Evolutionary conservation across 2,329 filamentous ascomycete genomes (phyloP).

Genomic region (Alternaria hordeiaustralica): DNA sequence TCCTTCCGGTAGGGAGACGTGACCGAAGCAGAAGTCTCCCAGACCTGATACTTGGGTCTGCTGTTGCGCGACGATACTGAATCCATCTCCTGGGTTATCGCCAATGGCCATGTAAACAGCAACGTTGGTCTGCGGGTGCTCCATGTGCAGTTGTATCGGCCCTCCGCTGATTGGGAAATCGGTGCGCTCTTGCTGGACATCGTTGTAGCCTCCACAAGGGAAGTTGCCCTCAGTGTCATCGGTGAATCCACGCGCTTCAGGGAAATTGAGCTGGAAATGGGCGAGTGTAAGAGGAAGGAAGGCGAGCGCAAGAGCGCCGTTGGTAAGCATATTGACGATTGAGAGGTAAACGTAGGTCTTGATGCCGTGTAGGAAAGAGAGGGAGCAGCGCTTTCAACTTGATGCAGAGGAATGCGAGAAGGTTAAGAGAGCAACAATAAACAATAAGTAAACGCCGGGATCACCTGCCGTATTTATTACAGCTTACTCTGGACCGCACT

Average conservation of each 20-base stretch:
- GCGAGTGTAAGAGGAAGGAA: slow-evolving; percentile 57
- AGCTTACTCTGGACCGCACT: slow-evolving; percentile 17
- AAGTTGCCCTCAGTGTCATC: slow-evolving; percentile 55
- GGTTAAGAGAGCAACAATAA: slow-evolving; percentile 3
- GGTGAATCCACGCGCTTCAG: slow-evolving; percentile 57
- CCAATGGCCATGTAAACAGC: slow-evolving; percentile 62
- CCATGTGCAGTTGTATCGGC: slow-evolving; percentile 60
- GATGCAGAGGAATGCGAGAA: background rate
- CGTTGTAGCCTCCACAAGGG: slow-evolving; percentile 60
- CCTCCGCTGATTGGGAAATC: slow-evolving; percentile 58
- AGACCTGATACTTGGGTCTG: slow-evolving; percentile 66
- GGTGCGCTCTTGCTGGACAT: slow-evolving; percentile 54
- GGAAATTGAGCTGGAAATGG: slow-evolving; percentile 64
- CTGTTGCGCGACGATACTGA: slow-evolving; percentile 71
- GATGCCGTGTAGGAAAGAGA: background rate
- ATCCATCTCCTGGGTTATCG: slow-evolving; percentile 62
- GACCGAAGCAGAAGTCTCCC: slow-evolving; percentile 70
- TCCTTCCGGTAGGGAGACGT: slow-evolving; percentile 61
- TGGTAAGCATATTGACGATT: slow-evolving; percentile 39
- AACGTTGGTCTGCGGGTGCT: slow-evolving; percentile 60
- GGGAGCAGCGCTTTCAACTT: background rate
- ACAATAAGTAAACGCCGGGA: slow-evolving; percentile 13
- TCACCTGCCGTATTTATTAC: slow-evolving; percentile 38
- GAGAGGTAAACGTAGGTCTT: background rate
- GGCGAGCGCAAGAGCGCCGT: slow-evolving; percentile 47